Evolutionary conservation across 2,329 filamentous ascomycete species (phyloP).

Genomic region (Fusarium sp.): DNA sequence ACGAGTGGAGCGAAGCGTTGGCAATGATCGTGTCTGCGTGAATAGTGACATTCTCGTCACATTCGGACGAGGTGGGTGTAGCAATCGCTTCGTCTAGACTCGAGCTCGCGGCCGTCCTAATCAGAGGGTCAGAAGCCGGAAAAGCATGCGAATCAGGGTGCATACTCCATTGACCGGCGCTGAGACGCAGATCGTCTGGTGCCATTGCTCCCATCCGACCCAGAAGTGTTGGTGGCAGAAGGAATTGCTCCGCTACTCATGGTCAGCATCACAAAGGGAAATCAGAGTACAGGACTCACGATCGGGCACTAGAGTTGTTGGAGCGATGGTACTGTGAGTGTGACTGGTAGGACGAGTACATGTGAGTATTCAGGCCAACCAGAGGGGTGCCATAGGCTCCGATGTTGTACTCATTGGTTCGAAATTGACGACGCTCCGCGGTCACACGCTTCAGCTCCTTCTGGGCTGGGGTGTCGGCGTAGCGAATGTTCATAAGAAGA

Average conservation of each 20-base stretch:
- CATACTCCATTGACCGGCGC: constrained; percentile 51
- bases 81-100: constrained; percentile 52
- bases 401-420: constrained; percentile 93
- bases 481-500: constrained; percentile 91
- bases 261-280: constrained; percentile 2
- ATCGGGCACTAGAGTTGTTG: constrained; percentile 40
- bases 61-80: constrained; percentile 58
- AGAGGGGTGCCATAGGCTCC: constrained; percentile 73
- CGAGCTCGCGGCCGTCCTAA: constrained; percentile 53
- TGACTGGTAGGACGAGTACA: constrained; percentile 50
- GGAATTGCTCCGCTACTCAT: constrained; percentile 10
- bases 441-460: constrained; percentile 97
- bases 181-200: constrained; percentile 47
- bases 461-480: constrained; percentile 95
- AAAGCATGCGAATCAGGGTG: constrained; percentile 37
- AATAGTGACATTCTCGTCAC: constrained; percentile 66
- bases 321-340: constrained; percentile 52
- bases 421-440: constrained; percentile 93
- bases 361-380: constrained; percentile 61
- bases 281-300: constrained; percentile 38
- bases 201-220: constrained; percentile 24
- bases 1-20: constrained; percentile 57
- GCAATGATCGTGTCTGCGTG: constrained; percentile 60
- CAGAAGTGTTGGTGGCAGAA: constrained; percentile 1
- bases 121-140: constrained; percentile 46